Evolutionary conservation across 2,329 filamentous ascomycete species (phyloP).

Genomic region (Fusarium citri): DNA sequence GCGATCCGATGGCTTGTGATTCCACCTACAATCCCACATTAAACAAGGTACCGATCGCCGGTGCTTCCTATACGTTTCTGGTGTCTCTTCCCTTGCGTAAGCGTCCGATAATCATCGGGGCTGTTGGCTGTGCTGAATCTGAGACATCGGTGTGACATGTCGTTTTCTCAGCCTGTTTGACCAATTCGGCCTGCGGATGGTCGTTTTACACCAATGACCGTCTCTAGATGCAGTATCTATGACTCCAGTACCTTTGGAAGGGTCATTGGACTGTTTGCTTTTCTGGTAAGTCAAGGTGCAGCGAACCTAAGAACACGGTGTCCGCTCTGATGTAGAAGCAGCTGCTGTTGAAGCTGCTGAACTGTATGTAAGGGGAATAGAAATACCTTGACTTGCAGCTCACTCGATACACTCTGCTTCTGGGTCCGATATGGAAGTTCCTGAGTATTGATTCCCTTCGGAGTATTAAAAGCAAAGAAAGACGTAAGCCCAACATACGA

Average conservation of each 20-base stretch:
- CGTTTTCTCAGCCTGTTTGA: neutral
- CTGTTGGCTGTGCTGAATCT: neutral
- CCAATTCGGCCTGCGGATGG: neutral
- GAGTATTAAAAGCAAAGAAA: neutral
- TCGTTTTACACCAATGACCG: neutral
- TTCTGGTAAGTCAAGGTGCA: neutral
- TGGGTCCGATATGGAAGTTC: fast-evolving
- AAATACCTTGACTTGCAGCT: neutral
- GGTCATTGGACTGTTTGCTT: neutral
- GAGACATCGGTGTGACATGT: neutral
- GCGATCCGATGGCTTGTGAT: neutral
- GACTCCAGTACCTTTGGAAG: neutral
- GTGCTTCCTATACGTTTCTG: neutral
- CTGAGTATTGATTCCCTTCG: neutral
- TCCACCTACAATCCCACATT: neutral
- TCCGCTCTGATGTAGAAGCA: neutral
- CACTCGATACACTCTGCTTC: neutral
- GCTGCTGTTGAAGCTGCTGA: neutral
- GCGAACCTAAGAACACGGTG: neutral
- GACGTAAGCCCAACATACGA: neutral
- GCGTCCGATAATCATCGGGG: neutral
- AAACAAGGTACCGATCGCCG: neutral
- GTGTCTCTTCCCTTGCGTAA: neutral
- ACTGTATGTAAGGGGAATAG: neutral
- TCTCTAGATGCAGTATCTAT: neutral